Base-by-base conservation (phyloP, 129 eudicot species). In the Gnaphalium uliginosum region DNA sequence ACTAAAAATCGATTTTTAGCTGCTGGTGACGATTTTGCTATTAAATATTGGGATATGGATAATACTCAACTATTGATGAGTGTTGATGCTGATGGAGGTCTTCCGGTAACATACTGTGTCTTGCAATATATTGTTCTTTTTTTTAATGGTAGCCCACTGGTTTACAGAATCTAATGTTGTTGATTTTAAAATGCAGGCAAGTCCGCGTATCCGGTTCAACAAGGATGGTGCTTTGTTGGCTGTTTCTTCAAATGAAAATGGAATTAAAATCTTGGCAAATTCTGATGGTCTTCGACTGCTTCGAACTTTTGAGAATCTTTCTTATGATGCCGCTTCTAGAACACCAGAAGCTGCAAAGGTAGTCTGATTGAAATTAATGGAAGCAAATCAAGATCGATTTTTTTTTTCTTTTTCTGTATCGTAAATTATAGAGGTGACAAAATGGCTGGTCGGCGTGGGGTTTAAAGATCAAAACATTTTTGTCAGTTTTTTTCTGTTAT, bases 31-130 rank as follows among this genome's bases (percentile, higher is more conserved):
- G 97, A 92, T 71, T 86, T 83, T 66, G 76, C 91, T 5, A 82
- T 92, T 37, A 92, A 92, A 80, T 87, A 85, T 19, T 92, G 97
- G 97, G 96, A 92, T 84, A 92, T 92, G 97, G 93, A 87, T 77
- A 87, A 86, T 61, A 77, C 81, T 53, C 89, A 89, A 72, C 87
- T 92, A 58, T 78, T 92, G 82, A 87, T 86, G 64, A 85, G 88
- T 43, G 87, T 75, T 58, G 96, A 92, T 71, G 96, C 91, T 60
- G 97, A 92, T 71, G 97, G 97, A 29, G 89, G 92, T 46, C 93
- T 92, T 82, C 96, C 89, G 57, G 97, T 92, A 81, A 79, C 79
- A 22, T 56, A 26, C 13, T 23, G 26, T 5, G 43, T 41, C 54
- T 54, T 57, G 27, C 46, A n/a, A 33, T 71, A 37, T 67, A 0